Base-by-base conservation (phyloP, 805 yeast genomes). In the Zygotorulaspora chibaensis region DNA sequence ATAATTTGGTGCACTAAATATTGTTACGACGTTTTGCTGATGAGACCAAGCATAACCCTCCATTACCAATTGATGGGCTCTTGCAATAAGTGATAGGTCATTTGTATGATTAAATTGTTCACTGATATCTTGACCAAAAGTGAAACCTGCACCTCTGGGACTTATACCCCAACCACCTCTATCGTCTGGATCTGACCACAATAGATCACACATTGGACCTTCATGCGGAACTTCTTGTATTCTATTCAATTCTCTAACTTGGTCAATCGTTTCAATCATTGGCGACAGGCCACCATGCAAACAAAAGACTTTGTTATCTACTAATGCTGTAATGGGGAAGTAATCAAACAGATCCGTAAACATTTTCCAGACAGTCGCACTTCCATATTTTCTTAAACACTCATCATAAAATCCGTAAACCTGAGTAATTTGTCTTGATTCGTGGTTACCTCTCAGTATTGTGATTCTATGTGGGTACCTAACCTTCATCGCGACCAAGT, bases 71-170 rank as follows among this genome's bases (percentile, higher is more conserved):
- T 89, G 97, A 73, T 89, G 97, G 8, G 96, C 96, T 70, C 97
- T 80, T 23, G 97, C 96, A 53, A 90, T 84, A 52, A 90, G 72
- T 42, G 85, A 76, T 53, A 90, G 73, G 54, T 84, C 89, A 65
- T 90, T 90, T 15, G 89, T 83, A 69, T 89, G 96, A 65, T 90
- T 90, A 70, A 90, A 90, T 63, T 88, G 95, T 65, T 87, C 95
- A 55, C 90, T 80, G 59, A 89, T 87, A 73, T 90, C 96, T 71
- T 84, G 95, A 58, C 97, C 97, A 79, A 90, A 90, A 61, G 96
- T 87, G 83, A 86, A 90, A 67, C 97, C 97, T 51, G 97, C 97
- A 74, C 96, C 96, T 79, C 97, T 81, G 68, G 96, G 96, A 62
- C 93, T 84, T 55, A 90, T 87, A 52, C 96, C 96, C 97, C 97